These are phyloP conservation scores for Asterochloris erici DNA, from an alignment of 139 green algal genomes.

Conservation along the genomic window DNA sequence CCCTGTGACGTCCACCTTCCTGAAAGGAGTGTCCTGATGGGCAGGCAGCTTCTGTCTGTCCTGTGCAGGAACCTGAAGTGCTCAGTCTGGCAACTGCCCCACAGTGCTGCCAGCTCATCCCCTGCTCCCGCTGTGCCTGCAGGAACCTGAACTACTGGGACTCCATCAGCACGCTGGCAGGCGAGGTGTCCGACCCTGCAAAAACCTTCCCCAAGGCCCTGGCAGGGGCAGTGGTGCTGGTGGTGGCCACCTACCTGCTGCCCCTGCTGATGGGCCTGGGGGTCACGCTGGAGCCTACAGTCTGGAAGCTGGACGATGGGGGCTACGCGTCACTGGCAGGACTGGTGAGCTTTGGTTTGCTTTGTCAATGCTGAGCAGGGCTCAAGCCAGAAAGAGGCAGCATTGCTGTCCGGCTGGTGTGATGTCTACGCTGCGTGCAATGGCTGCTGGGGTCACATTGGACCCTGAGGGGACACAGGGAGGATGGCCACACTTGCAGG, in stretches of 20 bases:
- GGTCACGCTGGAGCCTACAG: slow-evolving; percentile 32
- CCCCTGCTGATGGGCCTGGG: slow-evolving; percentile 80
- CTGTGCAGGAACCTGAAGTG: slow-evolving; percentile 81
- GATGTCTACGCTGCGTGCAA: too few relatives aligned
- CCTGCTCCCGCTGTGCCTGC: not conserved
- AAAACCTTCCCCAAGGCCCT: slow-evolving; percentile 86
- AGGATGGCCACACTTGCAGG: too few relatives aligned
- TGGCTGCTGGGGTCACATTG: too few relatives aligned
- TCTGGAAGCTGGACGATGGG: slow-evolving; percentile 72
- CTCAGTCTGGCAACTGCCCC: slow-evolving; percentile 81
- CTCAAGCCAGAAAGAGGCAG: too few relatives aligned
- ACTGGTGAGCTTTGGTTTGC: slow-evolving; percentile 31
- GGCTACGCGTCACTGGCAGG: slow-evolving; percentile 78
- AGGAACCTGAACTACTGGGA: slow-evolving; percentile 94
- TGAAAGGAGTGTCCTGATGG: too few relatives aligned
- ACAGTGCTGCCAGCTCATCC: slow-evolving; percentile 46
- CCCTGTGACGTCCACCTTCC: too few relatives aligned
- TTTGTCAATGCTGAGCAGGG: too few relatives aligned
- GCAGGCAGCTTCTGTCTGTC: too few relatives aligned
- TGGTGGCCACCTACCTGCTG: slow-evolving; percentile 67
- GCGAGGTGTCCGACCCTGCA: slow-evolving; percentile 76
- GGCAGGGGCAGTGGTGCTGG: slow-evolving; percentile 61
- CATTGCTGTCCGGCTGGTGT: too few relatives aligned
- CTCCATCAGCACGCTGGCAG: slow-evolving; percentile 80
- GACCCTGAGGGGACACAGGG: too few relatives aligned